Base-by-base conservation (phyloP, 2,329 filamentous ascomycete species). In the Fusarium dimerum region DNA sequence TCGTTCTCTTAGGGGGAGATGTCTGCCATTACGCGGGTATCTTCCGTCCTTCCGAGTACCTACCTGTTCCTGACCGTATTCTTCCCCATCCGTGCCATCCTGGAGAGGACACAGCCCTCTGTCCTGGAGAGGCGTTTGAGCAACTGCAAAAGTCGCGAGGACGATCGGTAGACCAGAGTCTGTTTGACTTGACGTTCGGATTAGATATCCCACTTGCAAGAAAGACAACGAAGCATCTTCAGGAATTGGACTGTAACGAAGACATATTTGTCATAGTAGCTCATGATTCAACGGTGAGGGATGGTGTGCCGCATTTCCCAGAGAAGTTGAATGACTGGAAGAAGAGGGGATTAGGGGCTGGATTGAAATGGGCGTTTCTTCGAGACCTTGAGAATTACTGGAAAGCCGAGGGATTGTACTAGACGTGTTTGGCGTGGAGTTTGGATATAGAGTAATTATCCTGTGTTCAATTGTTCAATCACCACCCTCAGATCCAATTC, bases 1-100 rank as follows among this genome's bases (percentile, higher is more conserved):
- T 76, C 48, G 59, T 78, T 6, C 68, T 78, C 43, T 66, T 78
- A 56, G 74, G 71, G 6, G 76, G 67, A 3, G 76, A 80, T 51
- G 65, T 68, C 13, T 72, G 70, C 16, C 75, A 78, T 59, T 73
- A 73, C 48, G 61, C 64, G 4, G 73, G 75, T 38, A 63, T 67
- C 42, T 61, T 74, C 30, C 63, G 74, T 10, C 73, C 72, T 3
- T 70, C 64, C 10, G 29, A 48, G 18, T 68, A 69, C 40, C 50
- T 66, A 1, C 72, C 71, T 4, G 50, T 61, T 54, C 48, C 48
- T 8, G 13, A 16, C 3, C 47, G 43, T 1, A 68, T 72, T 34
- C 29, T 40, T 0, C 60, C 60, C 43, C 65, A 63, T 11, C 61
- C 61, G 7, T 63, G 60, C 5, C 50, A 54, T 34, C 50, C 55